Conservation (phyloP, 2,329 filamentous ascomycete genomes). For the Talaromyces sp. region DNA sequence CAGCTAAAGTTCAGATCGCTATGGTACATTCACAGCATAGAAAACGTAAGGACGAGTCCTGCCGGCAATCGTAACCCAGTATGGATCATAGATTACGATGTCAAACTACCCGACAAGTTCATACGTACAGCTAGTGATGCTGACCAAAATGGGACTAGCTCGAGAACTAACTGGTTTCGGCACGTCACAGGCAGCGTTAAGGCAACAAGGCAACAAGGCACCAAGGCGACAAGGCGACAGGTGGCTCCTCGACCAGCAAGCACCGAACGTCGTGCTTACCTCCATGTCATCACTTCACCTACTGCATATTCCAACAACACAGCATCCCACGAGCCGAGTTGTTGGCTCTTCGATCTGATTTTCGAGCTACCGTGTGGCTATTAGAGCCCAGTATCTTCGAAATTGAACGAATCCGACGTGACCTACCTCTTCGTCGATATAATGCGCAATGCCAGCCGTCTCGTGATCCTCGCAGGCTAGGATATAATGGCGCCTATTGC, state of each 20-base stretch:
- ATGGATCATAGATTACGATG: background rate
- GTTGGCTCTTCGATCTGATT: background rate
- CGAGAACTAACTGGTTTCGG: background rate
- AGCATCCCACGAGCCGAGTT: background rate
- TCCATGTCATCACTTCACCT: background rate
- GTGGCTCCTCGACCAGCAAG: background rate
- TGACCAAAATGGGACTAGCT: background rate
- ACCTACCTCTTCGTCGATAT: background rate
- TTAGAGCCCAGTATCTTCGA: background rate
- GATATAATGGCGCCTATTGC: conserved; percentile 17
- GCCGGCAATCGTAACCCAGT: background rate
- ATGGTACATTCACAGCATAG: background rate
- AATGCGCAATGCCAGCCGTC: conserved; percentile 14
- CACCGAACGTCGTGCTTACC: background rate
- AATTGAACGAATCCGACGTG: background rate
- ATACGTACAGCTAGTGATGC: background rate
- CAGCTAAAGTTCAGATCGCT: background rate
- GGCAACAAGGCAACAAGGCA: background rate
- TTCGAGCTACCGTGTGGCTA: too few relatives aligned
- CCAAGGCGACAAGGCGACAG: background rate
- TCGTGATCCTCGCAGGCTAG: background rate
- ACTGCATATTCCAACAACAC: background rate
- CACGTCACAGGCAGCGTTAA: background rate
- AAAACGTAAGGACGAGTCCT: background rate
- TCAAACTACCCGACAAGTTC: background rate